Conservation (phyloP, 345 rosid genomes). For the Linum trigynum region DNA sequence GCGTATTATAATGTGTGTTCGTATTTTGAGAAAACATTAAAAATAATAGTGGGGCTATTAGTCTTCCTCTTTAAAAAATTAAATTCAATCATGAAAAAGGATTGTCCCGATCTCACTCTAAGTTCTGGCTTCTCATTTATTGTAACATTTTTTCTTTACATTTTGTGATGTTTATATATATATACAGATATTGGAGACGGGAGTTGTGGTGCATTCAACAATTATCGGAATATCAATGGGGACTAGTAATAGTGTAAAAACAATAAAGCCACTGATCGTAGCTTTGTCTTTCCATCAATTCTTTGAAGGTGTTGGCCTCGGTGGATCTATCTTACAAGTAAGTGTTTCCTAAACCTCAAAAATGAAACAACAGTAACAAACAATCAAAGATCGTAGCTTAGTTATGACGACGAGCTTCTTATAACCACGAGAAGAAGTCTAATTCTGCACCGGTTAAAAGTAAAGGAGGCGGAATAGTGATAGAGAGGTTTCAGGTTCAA, state of each 20-base stretch:
- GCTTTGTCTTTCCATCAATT: slow-evolving; percentile 90
- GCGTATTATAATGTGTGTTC: too few relatives aligned
- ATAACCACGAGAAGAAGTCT: neutral
- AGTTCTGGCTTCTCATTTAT: neutral
- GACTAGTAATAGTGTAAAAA: slow-evolving; percentile 75
- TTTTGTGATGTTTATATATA: neutral
- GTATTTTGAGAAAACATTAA: too few relatives aligned
- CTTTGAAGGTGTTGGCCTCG: slow-evolving; percentile 93
- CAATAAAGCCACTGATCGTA: slow-evolving; percentile 68
- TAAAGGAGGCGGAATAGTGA: too few relatives aligned
- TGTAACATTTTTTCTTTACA: too few relatives aligned
- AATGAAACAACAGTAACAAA: too few relatives aligned
- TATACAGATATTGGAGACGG: slow-evolving; percentile 75
- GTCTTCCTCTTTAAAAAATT: too few relatives aligned
- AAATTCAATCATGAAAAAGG: too few relatives aligned
- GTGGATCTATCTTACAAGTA: slow-evolving; percentile 59
- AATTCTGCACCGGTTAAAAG: too few relatives aligned
- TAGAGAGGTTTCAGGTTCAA: too few relatives aligned
- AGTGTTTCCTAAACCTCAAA: neutral
- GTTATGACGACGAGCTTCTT: neutral
- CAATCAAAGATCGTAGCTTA: too few relatives aligned
- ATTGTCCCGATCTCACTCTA: neutral
- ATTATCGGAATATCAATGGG: slow-evolving; percentile 87
- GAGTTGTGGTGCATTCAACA: slow-evolving; percentile 80
- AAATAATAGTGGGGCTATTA: too few relatives aligned